Evolutionary conservation across 495 filamentous ascomycete genomes (phyloP), one percentile per base, ranked within the genome.

Genomic region (Lasiosphaeria ovina): DNA sequence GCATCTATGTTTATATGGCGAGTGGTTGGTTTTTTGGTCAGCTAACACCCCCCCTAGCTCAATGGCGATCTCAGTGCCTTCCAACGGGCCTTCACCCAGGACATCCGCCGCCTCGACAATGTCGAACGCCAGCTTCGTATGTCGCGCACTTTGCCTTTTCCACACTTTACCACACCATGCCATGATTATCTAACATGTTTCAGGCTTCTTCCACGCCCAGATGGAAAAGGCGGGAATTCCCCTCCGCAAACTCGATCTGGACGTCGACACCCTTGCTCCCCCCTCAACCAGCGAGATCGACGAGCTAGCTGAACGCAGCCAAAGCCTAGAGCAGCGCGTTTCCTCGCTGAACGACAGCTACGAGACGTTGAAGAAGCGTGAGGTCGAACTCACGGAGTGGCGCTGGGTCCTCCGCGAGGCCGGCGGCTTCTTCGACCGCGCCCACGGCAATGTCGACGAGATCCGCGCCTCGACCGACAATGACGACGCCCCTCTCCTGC

Each of bases 351-450:
- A 97, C 66, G 93, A 96, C 68, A 97, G 91, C 78, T 97, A 98
- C 74, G 94, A 99, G 79, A 97, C 91, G 14, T 78, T 99, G 73
- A 97, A 96, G 85, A 95, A 92, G 77, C 86, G 93, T 52, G 94
- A 97, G 79, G 89, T 97, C 58, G 95, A 99, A 77, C 82, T 98
- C 63, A 94, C 88, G 32, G 95, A 99, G 74, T 97, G 93, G 93
- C 87, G 94, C 70, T 97, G 93, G 91, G 94, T 99, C 55, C 74
- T 99, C 60, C 85, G 89, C 58, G 93, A 99, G 78, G 90, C 95
- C 50, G 94, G 94, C 47, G 89, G 91, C 54, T 98, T 99, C 76
- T 99, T 99, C 68, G 94, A 99, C 70, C 84, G 94, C 60, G 93
- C 93, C 40, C 92, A 95, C 71, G 94, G 90, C 52, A 93, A 93